phyloP scores from a whole-genome alignment of 1,139 yeast genomes.

The Geotrichum australiense region DNA sequence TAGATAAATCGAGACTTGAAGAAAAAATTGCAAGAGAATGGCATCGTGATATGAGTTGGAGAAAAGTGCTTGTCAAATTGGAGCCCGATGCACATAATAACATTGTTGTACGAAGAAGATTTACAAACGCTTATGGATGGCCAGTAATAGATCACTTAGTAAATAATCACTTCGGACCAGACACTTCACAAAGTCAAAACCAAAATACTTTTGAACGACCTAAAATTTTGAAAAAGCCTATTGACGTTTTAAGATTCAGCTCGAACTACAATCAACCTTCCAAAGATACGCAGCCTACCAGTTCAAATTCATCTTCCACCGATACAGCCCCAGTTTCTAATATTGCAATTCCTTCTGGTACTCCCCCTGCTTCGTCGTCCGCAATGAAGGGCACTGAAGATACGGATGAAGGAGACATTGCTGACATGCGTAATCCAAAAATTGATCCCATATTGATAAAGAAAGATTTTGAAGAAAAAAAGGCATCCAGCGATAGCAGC shows the following conservation, averaged over 20 bases:
- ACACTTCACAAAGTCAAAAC: no score
- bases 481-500: neutral
- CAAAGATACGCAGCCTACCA: neutral
- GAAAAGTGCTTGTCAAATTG: conserved; percentile 79
- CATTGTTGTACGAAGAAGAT: conserved; percentile 79
- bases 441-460: neutral
- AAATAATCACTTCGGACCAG: conserved; percentile 52
- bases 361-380: neutral
- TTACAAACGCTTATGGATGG: conserved; percentile 96
- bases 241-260: conserved; percentile 1
- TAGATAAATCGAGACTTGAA: conserved; percentile 47
- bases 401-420: neutral
- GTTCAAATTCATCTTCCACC: neutral
- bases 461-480: neutral
- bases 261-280: neutral
- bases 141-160: conserved; percentile 81
- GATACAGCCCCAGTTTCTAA: neutral
- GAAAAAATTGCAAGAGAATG: conserved; percentile 84
- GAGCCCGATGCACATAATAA: conserved; percentile 96
- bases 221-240: neutral
- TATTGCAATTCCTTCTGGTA: neutral
- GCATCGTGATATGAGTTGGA: conserved; percentile 82
- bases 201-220: neutral
- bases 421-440: neutral
- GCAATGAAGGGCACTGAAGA: neutral